Evolutionary conservation across 371 early-diverging fungal species (phyloP).

Genomic region (Mortierella sp.): DNA sequence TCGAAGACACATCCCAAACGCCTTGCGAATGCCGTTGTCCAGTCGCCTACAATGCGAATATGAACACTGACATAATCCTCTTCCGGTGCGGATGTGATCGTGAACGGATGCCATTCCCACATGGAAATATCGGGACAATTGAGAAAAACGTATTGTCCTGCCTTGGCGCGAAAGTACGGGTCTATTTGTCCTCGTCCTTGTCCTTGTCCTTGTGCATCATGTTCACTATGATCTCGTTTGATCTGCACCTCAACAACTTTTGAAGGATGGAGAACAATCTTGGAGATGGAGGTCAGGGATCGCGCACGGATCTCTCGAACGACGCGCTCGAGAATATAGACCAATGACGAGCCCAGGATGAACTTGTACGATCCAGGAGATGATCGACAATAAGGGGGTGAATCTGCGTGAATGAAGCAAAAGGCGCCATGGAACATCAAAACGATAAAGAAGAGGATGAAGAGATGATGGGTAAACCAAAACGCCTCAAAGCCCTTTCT

Average conservation of each 20-base stretch:
- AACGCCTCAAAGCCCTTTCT: slow-evolving; percentile 81
- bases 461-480: slow-evolving; percentile 89
- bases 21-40: slow-evolving; percentile 75
- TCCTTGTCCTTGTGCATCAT: neutral
- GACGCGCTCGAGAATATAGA: slow-evolving; percentile 79
- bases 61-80: slow-evolving; percentile 84
- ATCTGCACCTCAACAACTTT: slow-evolving; percentile 74
- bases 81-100: slow-evolving; percentile 87
- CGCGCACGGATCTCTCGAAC: slow-evolving; percentile 78
- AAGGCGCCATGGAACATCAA: slow-evolving; percentile 84
- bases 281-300: slow-evolving; percentile 68
- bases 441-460: slow-evolving; percentile 80
- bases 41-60: slow-evolving; percentile 83
- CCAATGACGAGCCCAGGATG: slow-evolving; percentile 71
- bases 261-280: slow-evolving; percentile 75
- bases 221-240: slow-evolving; percentile 54
- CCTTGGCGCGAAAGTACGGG: slow-evolving; percentile 57
- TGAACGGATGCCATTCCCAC: slow-evolving; percentile 87
- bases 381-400: slow-evolving; percentile 70
- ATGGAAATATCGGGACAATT: slow-evolving; percentile 71
- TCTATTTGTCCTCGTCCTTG: neutral
- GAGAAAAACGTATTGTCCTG: slow-evolving; percentile 80
- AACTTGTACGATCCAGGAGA: slow-evolving; percentile 86
- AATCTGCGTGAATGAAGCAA: slow-evolving; percentile 85
- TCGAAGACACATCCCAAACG: slow-evolving; percentile 59